Evolutionary conservation across 768 basidiomycete genomes (phyloP).

Genomic region (Floccularia luteovirens): DNA sequence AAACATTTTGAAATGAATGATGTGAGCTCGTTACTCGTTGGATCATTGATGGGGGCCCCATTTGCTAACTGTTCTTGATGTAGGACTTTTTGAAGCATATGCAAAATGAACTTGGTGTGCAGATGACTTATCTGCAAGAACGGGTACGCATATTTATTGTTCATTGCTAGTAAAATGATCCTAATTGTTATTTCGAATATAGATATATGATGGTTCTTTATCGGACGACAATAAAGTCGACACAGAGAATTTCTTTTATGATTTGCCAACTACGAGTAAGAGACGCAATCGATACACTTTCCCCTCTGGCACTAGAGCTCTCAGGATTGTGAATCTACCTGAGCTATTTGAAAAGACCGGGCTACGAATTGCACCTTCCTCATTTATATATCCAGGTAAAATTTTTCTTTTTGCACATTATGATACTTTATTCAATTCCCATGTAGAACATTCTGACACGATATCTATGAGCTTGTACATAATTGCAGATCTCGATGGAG

Average conservation of each 20-base stretch:
- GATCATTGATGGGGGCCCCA: background rate
- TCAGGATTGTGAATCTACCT: constrained; percentile 48
- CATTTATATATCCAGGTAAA: constrained; percentile 64
- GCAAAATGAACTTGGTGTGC: constrained; percentile 49
- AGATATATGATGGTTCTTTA: constrained; percentile 55
- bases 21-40: constrained; percentile 30
- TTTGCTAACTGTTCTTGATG: background rate
- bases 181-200: constrained; percentile 2
- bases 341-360: constrained; percentile 42
- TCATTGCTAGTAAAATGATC: background rate
- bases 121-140: constrained; percentile 68
- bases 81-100: constrained; percentile 63
- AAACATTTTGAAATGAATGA: constrained; percentile 64
- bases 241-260: constrained; percentile 81
- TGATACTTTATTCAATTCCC: background rate
- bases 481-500: constrained; percentile 71
- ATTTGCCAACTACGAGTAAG: constrained; percentile 64
- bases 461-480: constrained; percentile 50
- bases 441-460: constrained; percentile 17
- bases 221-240: constrained; percentile 42
- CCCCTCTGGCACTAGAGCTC: constrained; percentile 35
- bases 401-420: background rate
- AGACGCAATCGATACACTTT: constrained; percentile 76
- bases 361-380: constrained; percentile 28
- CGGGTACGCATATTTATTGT: constrained; percentile 33